Percentiles rank a stretch among this genome's conserved stretches.
These are phyloP conservation scores for Candida easanensis DNA, from an alignment of 805 yeast genomes.

Conservation along the genomic window DNA sequence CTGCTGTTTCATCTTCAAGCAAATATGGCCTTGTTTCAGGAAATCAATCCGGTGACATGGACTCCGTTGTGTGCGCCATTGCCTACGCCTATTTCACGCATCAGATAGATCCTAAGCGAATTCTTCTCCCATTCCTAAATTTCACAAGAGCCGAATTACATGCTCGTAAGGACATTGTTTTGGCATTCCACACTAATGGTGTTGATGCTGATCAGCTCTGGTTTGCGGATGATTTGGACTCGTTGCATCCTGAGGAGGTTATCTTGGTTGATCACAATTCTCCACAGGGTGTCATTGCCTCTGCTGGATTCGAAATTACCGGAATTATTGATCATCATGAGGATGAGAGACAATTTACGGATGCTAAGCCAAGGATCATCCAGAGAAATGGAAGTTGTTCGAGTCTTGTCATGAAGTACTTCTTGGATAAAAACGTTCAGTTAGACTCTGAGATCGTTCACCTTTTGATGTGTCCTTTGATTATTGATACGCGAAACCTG, in stretches of 20 bases:
- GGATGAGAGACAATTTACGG: slow-evolving; percentile 52
- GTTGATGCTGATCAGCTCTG: slow-evolving; percentile 50
- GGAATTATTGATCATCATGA: slow-evolving; percentile 88
- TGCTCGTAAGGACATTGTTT: slow-evolving; percentile 68
- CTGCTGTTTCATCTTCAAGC: not conserved
- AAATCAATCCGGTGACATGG: slow-evolving; percentile 85
- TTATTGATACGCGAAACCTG: slow-evolving; percentile 75
- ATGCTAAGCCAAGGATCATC: slow-evolving; percentile 63
- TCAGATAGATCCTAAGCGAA: slow-evolving; percentile 26
- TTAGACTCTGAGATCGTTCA: slow-evolving; percentile 21
- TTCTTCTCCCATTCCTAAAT: slow-evolving; percentile 60
- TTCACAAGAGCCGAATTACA: slow-evolving; percentile 63
- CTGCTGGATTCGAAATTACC: slow-evolving; percentile 33
- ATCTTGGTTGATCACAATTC: slow-evolving; percentile 83
- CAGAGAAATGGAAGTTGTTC: slow-evolving; percentile 74
- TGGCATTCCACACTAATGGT: slow-evolving; percentile 45
- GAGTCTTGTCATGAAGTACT: slow-evolving; percentile 65
- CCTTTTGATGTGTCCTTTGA: slow-evolving; percentile 62
- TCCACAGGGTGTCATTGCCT: slow-evolving; percentile 47
- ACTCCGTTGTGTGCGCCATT: slow-evolving; percentile 78
- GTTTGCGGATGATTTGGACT: slow-evolving; percentile 65
- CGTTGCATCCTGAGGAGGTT: slow-evolving; percentile 17
- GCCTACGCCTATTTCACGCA: slow-evolving; percentile 61
- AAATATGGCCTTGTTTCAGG: slow-evolving; percentile 55
- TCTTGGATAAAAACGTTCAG: slow-evolving; percentile 33